A percentile compares a stretch with the other conserved stretches of the same genome.
These are phyloP conservation scores for Sanguinoderma infundibulare DNA, from an alignment of 1,284 basidiomycete species.

Conservation along the genomic window DNA sequence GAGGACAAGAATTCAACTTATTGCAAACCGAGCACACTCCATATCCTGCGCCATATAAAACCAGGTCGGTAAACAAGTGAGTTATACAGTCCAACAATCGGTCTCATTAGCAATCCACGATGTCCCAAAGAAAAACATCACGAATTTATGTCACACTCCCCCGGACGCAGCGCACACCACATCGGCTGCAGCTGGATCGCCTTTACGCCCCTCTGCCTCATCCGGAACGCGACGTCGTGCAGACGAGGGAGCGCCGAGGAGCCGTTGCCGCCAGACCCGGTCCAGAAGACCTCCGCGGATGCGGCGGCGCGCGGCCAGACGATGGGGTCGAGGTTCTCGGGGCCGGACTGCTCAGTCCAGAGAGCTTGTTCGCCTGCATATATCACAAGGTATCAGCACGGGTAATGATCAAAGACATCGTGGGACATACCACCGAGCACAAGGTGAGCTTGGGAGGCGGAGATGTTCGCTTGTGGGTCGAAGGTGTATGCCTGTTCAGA, in stretches of 20 bases:
- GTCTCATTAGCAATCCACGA: too few species aligned
- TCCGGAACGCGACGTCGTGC: slow-evolving; percentile 74
- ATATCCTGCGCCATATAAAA: too few species aligned
- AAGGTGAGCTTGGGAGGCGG: slow-evolving; percentile 48
- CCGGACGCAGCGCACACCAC: slow-evolving; percentile 79
- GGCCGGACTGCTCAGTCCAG: slow-evolving; percentile 80
- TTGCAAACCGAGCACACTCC: too few species aligned
- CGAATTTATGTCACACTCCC: slow-evolving; percentile 53
- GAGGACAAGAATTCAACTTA: too few species aligned
- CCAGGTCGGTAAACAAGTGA: too few species aligned
- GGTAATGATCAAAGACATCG: background rate
- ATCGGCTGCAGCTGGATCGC: slow-evolving; percentile 78
- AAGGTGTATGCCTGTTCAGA: slow-evolving; percentile 60
- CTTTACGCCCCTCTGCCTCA: slow-evolving; percentile 67
- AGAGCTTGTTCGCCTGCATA: slow-evolving; percentile 64
- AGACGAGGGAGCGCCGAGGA: slow-evolving; percentile 73
- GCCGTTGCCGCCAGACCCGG: slow-evolving; percentile 48
- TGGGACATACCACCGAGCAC: slow-evolving; percentile 67
- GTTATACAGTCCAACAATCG: too few species aligned
- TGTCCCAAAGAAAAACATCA: slow-evolving; percentile 31
- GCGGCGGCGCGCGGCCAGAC: slow-evolving; percentile 83
- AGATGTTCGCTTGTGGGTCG: slow-evolving; percentile 66
- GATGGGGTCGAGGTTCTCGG: slow-evolving; percentile 71
- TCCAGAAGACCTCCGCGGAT: slow-evolving; percentile 85
- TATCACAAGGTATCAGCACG: slow-evolving; percentile 18